These are phyloP conservation scores for Trichoderma brevicompactum DNA, from an alignment of 2,329 filamentous ascomycete genomes.

Conservation along the genomic window DNA sequence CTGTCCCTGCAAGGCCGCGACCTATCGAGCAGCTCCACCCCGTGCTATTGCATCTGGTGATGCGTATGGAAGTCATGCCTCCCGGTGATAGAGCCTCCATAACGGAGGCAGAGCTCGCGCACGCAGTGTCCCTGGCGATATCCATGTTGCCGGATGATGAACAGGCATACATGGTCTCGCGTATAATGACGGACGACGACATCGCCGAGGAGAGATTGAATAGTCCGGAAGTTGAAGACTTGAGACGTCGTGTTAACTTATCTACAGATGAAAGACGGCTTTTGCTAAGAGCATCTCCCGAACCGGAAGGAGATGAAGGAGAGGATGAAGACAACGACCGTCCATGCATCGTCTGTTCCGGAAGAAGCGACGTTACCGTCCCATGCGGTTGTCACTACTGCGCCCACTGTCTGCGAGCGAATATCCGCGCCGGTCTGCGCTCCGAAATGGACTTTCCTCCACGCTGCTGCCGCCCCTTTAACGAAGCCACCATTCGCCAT, in stretches of 20 bases:
- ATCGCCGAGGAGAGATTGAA: constrained; percentile 30
- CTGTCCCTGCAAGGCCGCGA: neutral
- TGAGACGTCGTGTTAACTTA: neutral
- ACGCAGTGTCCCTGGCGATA: constrained; percentile 32
- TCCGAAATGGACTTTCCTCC: constrained; percentile 35
- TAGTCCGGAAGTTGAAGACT: constrained; percentile 30
- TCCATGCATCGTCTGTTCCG: constrained; percentile 33
- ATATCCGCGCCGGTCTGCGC: constrained; percentile 32
- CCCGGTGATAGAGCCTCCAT: neutral
- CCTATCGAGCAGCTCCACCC: constrained; percentile 32
- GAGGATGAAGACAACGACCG: neutral
- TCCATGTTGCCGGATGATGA: constrained; percentile 32
- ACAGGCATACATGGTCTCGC: constrained; percentile 32
- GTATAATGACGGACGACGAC: constrained; percentile 36
- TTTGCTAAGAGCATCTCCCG: constrained; percentile 1
- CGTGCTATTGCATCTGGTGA: constrained; percentile 33
- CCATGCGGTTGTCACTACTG: constrained; percentile 35
- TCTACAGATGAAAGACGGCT: neutral
- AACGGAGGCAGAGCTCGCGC: constrained; percentile 31
- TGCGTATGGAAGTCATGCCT: constrained; percentile 25
- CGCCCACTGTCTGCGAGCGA: constrained; percentile 31
- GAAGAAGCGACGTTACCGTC: constrained; percentile 13
- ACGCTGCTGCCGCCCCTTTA: constrained; percentile 33
- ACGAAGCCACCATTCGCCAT: constrained; percentile 29
- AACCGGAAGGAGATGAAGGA: neutral